phyloP scores from a whole-genome alignment of 2,329 filamentous ascomycete genomes.

The Aspergillus tamarii region DNA sequence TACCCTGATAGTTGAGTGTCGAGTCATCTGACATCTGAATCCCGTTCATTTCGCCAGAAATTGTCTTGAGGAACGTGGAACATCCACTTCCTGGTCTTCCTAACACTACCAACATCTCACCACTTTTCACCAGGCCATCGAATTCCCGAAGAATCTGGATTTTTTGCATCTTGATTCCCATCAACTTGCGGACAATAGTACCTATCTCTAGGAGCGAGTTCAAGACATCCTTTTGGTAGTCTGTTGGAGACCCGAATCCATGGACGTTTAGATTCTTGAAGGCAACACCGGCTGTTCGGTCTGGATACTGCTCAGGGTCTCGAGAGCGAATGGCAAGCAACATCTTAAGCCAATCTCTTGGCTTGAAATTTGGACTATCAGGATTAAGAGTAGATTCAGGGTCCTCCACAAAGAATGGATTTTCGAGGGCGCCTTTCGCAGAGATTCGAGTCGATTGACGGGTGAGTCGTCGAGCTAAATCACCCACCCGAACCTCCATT shows the following conservation, averaged over 20 bases:
- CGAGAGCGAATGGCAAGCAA: conserved; percentile 24
- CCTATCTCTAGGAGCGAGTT: conserved; percentile 56
- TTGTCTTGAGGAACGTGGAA: conserved; percentile 82
- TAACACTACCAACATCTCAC: conserved; percentile 57
- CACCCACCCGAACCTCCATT: conserved; percentile 9
- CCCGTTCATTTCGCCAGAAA: conserved; percentile 78
- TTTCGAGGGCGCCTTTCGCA: conserved; percentile 17
- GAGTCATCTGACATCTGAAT: conserved; percentile 57
- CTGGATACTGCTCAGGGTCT: conserved; percentile 19
- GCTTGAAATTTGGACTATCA: conserved; percentile 24
- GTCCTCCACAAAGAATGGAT: conserved; percentile 22
- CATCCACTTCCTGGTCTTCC: conserved; percentile 54
- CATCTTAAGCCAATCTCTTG: conserved; percentile 26
- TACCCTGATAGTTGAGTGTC: conserved; percentile 30
- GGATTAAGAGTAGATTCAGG: conserved; percentile 25
- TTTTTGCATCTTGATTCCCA: conserved; percentile 20
- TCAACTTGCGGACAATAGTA: conserved; percentile 16
- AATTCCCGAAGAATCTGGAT: conserved; percentile 61
- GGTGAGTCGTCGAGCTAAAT: conserved; percentile 22
- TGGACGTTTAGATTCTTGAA: conserved; percentile 64
- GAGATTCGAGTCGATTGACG: conserved; percentile 27
- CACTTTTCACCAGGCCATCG: conserved; percentile 59
- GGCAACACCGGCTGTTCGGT: conserved; percentile 9
- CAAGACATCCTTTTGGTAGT: conserved; percentile 68
- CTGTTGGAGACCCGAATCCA: conserved; percentile 66